phyloP scores from a whole-genome alignment of 1,284 basidiomycete genomes.

The Ceratobasidium sp. region DNA sequence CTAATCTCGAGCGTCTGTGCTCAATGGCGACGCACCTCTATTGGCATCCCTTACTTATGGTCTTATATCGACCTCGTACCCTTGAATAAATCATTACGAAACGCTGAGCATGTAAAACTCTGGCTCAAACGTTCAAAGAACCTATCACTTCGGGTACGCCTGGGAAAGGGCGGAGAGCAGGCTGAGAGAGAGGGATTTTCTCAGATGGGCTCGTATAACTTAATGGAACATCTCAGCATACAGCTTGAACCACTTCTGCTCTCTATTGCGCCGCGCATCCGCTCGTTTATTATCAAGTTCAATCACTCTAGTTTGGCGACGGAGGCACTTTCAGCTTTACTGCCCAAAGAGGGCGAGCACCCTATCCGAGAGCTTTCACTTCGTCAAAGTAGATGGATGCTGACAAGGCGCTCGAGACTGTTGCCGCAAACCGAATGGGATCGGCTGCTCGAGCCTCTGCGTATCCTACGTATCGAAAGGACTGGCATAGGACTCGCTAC shows the following conservation, averaged over 20 bases:
- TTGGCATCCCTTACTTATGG: neutral
- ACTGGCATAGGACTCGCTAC: neutral
- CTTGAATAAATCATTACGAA: neutral
- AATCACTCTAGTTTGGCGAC: neutral
- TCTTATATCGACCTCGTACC: slow-evolving; percentile 13
- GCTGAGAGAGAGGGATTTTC: no score
- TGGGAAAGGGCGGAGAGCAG: no score
- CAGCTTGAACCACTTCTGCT: neutral
- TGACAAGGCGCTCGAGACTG: neutral
- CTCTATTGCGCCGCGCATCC: neutral
- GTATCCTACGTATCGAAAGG: neutral
- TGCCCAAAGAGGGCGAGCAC: neutral
- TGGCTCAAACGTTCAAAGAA: neutral
- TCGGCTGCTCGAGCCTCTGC: neutral
- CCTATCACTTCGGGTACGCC: neutral
- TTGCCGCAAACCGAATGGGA: neutral
- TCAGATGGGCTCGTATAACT: neutral
- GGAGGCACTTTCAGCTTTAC: neutral
- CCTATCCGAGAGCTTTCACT: neutral
- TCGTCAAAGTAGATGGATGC: neutral
- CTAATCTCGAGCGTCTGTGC: slow-evolving; percentile 10
- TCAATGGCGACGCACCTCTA: neutral
- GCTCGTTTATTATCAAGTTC: neutral
- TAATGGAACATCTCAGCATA: no score
- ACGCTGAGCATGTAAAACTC: neutral